phyloP scores from a whole-genome alignment of 352 stramenopile species.

The Phytophthora cactorum region DNA sequence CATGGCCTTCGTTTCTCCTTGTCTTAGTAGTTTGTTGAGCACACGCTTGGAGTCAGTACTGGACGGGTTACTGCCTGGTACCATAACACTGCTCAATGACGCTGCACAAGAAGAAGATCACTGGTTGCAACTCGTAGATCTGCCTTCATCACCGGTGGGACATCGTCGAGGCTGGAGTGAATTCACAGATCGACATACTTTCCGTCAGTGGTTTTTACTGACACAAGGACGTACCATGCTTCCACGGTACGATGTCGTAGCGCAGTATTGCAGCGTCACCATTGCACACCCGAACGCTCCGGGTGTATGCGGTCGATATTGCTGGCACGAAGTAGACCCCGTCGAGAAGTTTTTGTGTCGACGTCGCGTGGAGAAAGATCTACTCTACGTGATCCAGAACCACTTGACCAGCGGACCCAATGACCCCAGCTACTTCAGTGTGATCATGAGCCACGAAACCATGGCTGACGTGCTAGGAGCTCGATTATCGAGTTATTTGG shows the following conservation, averaged over 20 bases:
- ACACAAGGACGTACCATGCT: conserved; percentile 18
- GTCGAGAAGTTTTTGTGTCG: conserved; percentile 43
- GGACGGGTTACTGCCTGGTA: conserved; percentile 56
- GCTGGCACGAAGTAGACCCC: conserved; percentile 64
- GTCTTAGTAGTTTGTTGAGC: conserved; percentile 33
- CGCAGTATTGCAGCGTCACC: conserved; percentile 57
- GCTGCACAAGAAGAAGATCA: conserved; percentile 47
- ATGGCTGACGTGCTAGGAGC: conserved; percentile 54
- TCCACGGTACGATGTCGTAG: conserved; percentile 54
- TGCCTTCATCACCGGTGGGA: conserved; percentile 41
- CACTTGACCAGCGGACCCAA: conserved; percentile 37
- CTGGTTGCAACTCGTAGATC: conserved; percentile 24
- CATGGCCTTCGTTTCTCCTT: conserved; percentile 38
- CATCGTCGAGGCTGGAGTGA: conserved; percentile 64
- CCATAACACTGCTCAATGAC: conserved; percentile 59
- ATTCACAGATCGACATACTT: conserved; percentile 44
- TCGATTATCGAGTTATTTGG: conserved; percentile 53
- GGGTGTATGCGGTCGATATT: conserved; percentile 66
- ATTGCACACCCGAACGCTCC: conserved; percentile 60
- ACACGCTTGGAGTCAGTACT: conserved; percentile 52
- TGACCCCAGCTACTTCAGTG: conserved; percentile 55
- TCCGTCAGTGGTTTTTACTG: conserved; percentile 54
- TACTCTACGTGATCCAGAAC: conserved; percentile 63
- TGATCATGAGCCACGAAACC: conserved; percentile 59
- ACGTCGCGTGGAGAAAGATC: conserved; percentile 57